Conservation (phyloP, 1,284 basidiomycete species). For the Ganoderma leucocontextum region DNA sequence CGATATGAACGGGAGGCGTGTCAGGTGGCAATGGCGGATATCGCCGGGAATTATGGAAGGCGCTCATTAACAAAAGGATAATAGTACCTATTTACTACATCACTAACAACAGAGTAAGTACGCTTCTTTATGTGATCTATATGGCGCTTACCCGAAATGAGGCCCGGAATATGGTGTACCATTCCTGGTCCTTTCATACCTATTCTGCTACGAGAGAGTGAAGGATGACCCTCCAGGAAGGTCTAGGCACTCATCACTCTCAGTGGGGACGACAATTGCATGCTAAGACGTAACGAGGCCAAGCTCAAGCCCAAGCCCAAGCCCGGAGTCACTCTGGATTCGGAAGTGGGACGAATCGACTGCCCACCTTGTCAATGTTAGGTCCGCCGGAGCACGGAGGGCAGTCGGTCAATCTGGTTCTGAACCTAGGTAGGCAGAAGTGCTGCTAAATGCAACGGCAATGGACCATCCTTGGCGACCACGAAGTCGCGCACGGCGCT, state of each 20-base stretch:
- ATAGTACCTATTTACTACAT: no score
- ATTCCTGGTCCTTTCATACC: not conserved
- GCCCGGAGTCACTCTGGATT: not conserved
- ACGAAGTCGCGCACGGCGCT: slow-evolving; percentile 52
- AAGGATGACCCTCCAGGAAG: not conserved
- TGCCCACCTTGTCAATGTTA: slow-evolving; percentile 51
- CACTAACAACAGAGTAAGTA: no score
- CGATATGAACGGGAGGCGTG: no score
- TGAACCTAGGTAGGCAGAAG: slow-evolving; percentile 56
- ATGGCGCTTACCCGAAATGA: no score
- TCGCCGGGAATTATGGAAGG: no score
- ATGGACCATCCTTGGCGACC: slow-evolving; percentile 33
- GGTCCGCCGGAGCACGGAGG: slow-evolving; percentile 53
- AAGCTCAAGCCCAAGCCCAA: not conserved
- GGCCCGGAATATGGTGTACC: no score
- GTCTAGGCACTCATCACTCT: slow-evolving; percentile 39
- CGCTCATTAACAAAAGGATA: no score
- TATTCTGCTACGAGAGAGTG: not conserved
- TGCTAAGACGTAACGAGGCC: slow-evolving; percentile 48
- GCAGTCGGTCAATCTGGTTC: slow-evolving; percentile 46
- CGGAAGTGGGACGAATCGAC: slow-evolving; percentile 4
- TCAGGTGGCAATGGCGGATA: no score
- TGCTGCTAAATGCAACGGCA: slow-evolving; percentile 52
- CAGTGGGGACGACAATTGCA: slow-evolving; percentile 64
- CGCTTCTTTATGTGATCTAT: no score